These are phyloP conservation scores for Gossypium thurberi DNA, from an alignment of 345 rosid species.

Conservation along the genomic window DNA sequence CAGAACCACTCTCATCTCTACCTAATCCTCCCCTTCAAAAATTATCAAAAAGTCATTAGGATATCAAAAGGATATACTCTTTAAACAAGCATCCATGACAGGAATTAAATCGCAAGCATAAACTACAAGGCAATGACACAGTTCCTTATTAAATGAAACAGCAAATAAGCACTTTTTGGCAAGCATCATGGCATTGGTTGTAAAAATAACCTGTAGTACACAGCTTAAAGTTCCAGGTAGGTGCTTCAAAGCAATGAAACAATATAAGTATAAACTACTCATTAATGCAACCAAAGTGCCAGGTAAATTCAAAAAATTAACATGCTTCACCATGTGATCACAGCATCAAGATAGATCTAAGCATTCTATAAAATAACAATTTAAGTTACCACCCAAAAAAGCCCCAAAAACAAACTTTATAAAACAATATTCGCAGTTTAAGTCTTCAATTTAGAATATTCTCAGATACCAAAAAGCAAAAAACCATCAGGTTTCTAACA, in stretches of 20 bases:
- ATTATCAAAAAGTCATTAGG: slow-evolving; percentile 1
- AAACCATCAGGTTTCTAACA: not conserved
- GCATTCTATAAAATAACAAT: not conserved
- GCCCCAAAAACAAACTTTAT: not conserved
- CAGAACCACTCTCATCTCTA: slow-evolving; percentile 42
- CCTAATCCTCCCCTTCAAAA: slow-evolving; percentile 72
- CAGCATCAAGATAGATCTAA: not conserved
- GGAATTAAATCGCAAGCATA: not conserved
- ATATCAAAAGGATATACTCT: not conserved
- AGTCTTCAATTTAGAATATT: not conserved
- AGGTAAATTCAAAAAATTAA: not conserved
- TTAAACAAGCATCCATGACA: not conserved
- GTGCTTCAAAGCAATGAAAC: not conserved
- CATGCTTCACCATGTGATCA: not conserved
- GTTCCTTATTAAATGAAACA: not conserved
- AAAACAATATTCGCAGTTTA: not conserved
- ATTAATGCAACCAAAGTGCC: not conserved
- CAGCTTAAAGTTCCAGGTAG: not conserved
- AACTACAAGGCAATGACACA: not conserved
- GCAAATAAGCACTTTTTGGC: not conserved
- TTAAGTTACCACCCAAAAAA: not conserved
- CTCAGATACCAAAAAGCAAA: not conserved
- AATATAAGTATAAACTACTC: not conserved
- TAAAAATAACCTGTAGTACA: not conserved
- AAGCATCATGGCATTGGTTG: not conserved